Evolutionary conservation across 1,284 basidiomycete genomes (phyloP).

Genomic region (Ustilago lituana): DNA sequence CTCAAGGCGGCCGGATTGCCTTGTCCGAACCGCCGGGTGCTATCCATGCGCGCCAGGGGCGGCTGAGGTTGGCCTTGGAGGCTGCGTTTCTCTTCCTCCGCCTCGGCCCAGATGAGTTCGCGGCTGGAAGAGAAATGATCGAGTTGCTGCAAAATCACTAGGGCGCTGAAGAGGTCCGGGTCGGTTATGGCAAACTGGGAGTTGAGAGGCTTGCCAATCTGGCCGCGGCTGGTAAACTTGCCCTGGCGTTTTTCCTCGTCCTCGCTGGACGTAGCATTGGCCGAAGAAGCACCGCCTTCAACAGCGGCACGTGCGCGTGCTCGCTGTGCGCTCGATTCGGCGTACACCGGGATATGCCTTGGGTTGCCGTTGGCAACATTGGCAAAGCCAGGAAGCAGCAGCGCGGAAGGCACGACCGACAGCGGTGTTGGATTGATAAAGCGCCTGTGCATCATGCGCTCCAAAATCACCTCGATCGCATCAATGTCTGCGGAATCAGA

Average conservation of each 20-base stretch:
- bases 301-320: conserved; percentile 14
- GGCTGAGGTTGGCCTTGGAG: conserved; percentile 17
- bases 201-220: conserved; percentile 52
- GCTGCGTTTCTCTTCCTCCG: conserved; percentile 50
- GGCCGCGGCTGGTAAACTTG: conserved; percentile 43
- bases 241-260: conserved; percentile 31
- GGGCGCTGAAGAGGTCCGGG: conserved; percentile 28
- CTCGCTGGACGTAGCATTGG: conserved; percentile 27
- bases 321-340: conserved; percentile 45
- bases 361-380: conserved; percentile 47
- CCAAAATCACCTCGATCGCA: conserved; percentile 42
- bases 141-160: conserved; percentile 27
- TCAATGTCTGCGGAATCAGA: conserved; percentile 31
- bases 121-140: conserved; percentile 26
- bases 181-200: conserved; percentile 40
- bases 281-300: conserved; percentile 10
- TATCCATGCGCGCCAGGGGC: conserved; percentile 18
- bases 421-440: conserved; percentile 51
- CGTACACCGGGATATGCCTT: conserved; percentile 43
- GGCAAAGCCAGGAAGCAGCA: conserved; percentile 41
- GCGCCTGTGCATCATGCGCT: conserved; percentile 45
- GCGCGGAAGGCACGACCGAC: conserved; percentile 35
- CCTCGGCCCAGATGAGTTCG: conserved; percentile 55
- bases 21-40: conserved; percentile 21
- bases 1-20: conserved; percentile 32